Evolutionary conservation across 2,329 filamentous ascomycete species (phyloP), one percentile per base, ranked within the genome.

Genomic region (Fusarium humuli): DNA sequence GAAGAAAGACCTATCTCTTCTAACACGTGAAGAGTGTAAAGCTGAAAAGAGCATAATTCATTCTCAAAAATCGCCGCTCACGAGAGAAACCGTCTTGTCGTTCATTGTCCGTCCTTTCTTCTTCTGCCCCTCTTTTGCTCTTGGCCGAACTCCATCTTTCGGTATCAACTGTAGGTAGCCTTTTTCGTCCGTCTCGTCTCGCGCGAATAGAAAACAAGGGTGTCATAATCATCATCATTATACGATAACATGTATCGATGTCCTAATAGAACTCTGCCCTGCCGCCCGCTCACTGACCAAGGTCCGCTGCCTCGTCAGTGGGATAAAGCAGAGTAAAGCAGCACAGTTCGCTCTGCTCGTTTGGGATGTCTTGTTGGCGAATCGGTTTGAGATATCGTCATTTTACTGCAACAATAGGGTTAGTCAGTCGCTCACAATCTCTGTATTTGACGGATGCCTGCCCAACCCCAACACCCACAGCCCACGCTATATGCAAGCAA

Each of bases 401-500:
- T 69, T 53, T 66, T 54, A 69, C 65, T 69, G 52, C 47, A 57
- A 61, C 18, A 53, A 41, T 22, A 32, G 32, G 34, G 34, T 37
- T 37, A 37, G 68, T 71, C 46, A 71, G 63, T 57, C 64, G 65
- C 57, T 69, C 55, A 58, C 49, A 45, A 57, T 70, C 58, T 59
- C 41, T 59, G 55, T 52, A 25, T 29, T 14, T 30, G 23, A 30
- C 56, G 41, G 37, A 54, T 48, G 41, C 27, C 45, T 53, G 29
- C 34, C 41, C 23, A 42, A 32, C 42, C 54, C 37, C 46, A 42
- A 69, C 54, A 47, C 67, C 62, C 67, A 70, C 54, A 65, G 46
- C 60, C 54, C 67, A 65, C 63, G 59, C 55, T 69, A 70, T 69
- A 69, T 70, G 67, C 67, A 69, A 71, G 63, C 54, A 68, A 67